Evolutionary conservation across 108 stramenopile genomes (phyloP).

Genomic region (Hondaea fermentalgiana): DNA sequence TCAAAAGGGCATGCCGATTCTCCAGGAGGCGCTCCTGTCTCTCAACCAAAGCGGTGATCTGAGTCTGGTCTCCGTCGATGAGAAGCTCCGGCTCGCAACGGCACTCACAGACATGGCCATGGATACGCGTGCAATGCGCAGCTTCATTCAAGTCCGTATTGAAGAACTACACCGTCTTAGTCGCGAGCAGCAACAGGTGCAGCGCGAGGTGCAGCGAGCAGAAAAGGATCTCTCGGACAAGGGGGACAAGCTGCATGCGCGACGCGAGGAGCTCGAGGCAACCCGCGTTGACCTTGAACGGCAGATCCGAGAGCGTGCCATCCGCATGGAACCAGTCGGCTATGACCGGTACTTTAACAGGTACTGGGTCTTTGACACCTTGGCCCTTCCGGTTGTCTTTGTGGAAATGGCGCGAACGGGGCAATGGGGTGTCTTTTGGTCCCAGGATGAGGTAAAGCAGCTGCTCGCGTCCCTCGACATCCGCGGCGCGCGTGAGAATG

Average conservation of each 20-base stretch:
- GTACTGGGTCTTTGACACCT: background rate
- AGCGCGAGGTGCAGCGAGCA: background rate
- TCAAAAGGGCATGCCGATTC: background rate
- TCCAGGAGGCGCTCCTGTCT: background rate
- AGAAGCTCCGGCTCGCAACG: background rate
- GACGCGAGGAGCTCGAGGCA: background rate
- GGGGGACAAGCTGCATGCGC: background rate
- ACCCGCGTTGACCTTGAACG: background rate
- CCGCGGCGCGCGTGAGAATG: background rate
- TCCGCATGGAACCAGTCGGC: background rate
- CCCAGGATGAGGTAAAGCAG: background rate
- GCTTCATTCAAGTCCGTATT: background rate
- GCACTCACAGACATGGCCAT: background rate
- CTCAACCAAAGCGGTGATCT: background rate
- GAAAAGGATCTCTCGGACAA: background rate
- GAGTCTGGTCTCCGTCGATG: background rate
- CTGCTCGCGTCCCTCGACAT: background rate
- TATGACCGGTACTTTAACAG: background rate
- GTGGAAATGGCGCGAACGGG: background rate
- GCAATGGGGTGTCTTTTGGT: background rate
- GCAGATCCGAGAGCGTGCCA: background rate
- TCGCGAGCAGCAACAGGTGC: background rate
- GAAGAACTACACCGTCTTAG: background rate
- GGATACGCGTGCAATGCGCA: background rate
- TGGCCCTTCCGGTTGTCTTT: background rate